Conservation (phyloP, 805 yeast species). For the Cyberlindnera mycetangii region DNA sequence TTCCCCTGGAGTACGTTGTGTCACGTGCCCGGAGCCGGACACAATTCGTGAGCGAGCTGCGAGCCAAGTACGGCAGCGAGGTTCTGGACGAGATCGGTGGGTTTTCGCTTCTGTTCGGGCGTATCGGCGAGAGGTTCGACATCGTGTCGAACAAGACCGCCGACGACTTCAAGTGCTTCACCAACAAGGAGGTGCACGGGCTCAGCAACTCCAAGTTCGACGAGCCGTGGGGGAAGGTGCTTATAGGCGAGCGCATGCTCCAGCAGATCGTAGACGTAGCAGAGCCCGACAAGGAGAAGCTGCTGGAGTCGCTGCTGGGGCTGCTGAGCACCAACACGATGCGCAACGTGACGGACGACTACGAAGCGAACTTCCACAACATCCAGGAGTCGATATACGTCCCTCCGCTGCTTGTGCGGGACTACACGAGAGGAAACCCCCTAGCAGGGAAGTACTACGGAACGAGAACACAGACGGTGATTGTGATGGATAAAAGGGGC, state of each 20-base stretch:
- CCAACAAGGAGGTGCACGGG: slow-evolving; percentile 43
- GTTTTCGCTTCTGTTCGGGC: slow-evolving; percentile 38
- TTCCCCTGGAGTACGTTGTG: slow-evolving; percentile 40
- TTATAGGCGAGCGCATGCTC: slow-evolving; percentile 47
- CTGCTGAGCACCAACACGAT: slow-evolving; percentile 48
- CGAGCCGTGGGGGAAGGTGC: slow-evolving; percentile 75
- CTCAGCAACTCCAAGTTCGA: slow-evolving; percentile 65
- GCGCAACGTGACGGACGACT: slow-evolving; percentile 29
- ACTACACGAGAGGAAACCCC: slow-evolving; percentile 31
- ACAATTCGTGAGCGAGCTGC: slow-evolving; percentile 23
- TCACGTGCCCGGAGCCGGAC: slow-evolving; percentile 21
- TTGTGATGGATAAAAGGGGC: slow-evolving; percentile 53
- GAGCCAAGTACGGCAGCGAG: slow-evolving; percentile 19
- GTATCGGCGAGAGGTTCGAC: slow-evolving; percentile 29
- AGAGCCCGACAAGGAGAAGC: slow-evolving; percentile 31
- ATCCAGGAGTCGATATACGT: slow-evolving; percentile 64
- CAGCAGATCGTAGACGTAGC: slow-evolving; percentile 31
- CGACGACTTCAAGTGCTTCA: slow-evolving; percentile 31
- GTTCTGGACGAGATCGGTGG: slow-evolving; percentile 27
- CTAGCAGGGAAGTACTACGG: slow-evolving; percentile 68
- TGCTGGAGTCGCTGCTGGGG: slow-evolving; percentile 51
- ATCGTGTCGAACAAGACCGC: slow-evolving; percentile 28
- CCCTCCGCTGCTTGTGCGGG: slow-evolving; percentile 53
- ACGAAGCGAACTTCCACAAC: slow-evolving; percentile 35
- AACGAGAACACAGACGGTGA: slow-evolving; percentile 82